These are phyloP conservation scores for Aspergillus bridgeri DNA, from an alignment of 495 filamentous ascomycete species.

Conservation along the genomic window DNA sequence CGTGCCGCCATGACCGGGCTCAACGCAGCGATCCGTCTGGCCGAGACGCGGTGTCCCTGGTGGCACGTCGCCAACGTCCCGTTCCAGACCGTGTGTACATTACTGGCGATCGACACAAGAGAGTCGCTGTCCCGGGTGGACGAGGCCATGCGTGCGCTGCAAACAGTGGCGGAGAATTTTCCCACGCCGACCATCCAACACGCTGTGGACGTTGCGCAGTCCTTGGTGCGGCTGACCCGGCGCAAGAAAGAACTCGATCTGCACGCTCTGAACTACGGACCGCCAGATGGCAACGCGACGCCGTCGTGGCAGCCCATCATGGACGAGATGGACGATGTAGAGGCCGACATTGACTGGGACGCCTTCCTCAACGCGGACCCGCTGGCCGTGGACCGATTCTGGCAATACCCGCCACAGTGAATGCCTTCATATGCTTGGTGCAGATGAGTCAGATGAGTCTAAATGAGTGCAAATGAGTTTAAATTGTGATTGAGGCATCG, in stretches of 20 bases:
- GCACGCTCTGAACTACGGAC: neutral
- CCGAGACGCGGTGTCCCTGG: constrained; percentile 39
- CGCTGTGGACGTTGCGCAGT: neutral
- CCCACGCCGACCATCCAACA: neutral
- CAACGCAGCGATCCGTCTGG: constrained; percentile 31
- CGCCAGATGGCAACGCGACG: neutral
- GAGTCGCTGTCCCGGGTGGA: constrained; percentile 41
- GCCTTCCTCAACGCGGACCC: neutral
- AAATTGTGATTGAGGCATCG: too few relatives aligned
- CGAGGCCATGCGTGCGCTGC: constrained; percentile 44
- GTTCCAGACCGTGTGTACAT: constrained; percentile 49
- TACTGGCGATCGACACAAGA: constrained; percentile 45
- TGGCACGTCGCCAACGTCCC: constrained; percentile 49
- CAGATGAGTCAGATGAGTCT: too few relatives aligned
- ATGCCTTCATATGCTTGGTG: too few relatives aligned
- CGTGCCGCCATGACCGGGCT: constrained; percentile 24
- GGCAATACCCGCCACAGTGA: neutral
- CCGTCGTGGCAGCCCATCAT: neutral
- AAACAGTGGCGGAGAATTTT: constrained; percentile 23
- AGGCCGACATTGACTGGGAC: neutral
- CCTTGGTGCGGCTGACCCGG: neutral
- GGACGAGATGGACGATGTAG: neutral
- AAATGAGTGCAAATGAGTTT: too few relatives aligned
- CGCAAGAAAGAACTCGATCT: neutral
- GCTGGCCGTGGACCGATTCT: too few relatives aligned